These are phyloP conservation scores for Kalmusia sp. DNA, from an alignment of 2,329 filamentous ascomycete species.

Conservation along the genomic window DNA sequence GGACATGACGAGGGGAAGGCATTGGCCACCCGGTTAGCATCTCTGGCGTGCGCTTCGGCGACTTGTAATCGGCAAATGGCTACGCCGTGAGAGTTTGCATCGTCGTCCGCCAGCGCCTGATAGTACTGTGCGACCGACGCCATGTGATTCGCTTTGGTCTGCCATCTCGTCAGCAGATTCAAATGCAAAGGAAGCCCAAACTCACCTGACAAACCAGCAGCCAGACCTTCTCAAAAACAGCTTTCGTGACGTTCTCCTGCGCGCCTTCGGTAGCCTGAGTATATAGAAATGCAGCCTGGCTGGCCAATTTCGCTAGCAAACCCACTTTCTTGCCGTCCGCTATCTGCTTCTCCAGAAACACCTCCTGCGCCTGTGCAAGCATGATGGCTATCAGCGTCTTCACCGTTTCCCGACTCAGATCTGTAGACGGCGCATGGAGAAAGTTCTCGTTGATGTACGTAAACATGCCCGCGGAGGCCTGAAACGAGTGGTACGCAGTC, in stretches of 20 bases:
- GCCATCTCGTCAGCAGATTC: slow-evolving; percentile 38
- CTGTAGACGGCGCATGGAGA: slow-evolving; percentile 93
- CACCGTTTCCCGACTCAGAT: slow-evolving; percentile 92
- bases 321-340: slow-evolving; percentile 91
- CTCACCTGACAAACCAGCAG: slow-evolving; percentile 78
- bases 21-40: slow-evolving; percentile 77
- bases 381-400: slow-evolving; percentile 93
- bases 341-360: slow-evolving; percentile 96
- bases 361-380: slow-evolving; percentile 94
- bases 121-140: slow-evolving; percentile 90
- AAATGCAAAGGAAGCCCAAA: neutral
- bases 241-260: slow-evolving; percentile 89
- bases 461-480: slow-evolving; percentile 98
- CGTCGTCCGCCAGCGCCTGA: slow-evolving; percentile 89
- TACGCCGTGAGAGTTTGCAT: slow-evolving; percentile 84
- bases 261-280: slow-evolving; percentile 86
- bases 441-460: slow-evolving; percentile 99
- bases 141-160: slow-evolving; percentile 81
- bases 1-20: slow-evolving; percentile 82
- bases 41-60: slow-evolving; percentile 78
- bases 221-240: slow-evolving; percentile 97
- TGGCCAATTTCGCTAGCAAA: slow-evolving; percentile 88
- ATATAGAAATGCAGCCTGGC: slow-evolving; percentile 89
- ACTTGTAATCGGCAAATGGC: slow-evolving; percentile 83
- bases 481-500: slow-evolving; percentile 96